These are phyloP conservation scores for Pseudopyricularia javanii DNA, from an alignment of 2,329 filamentous ascomycete genomes.

Conservation along the genomic window DNA sequence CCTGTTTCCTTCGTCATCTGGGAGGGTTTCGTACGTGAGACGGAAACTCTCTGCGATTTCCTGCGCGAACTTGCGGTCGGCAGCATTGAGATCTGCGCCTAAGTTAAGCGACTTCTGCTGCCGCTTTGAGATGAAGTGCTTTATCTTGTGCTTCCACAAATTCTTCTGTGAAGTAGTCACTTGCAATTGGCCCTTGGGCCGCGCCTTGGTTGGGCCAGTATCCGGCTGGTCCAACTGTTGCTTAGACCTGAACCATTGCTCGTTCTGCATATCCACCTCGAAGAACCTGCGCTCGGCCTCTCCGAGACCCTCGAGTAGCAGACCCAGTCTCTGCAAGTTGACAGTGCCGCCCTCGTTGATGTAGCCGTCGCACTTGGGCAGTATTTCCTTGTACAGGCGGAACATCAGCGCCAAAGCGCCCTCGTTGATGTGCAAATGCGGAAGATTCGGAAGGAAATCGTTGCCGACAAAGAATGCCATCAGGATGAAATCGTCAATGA, in stretches of 20 bases:
- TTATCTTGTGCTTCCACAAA: constrained; percentile 68
- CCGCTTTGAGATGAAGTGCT: constrained; percentile 67
- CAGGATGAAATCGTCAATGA: constrained; percentile 98
- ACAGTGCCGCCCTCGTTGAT: constrained; percentile 94
- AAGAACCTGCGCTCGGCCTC: constrained; percentile 90
- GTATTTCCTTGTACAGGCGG: constrained; percentile 80
- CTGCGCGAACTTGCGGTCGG: constrained; percentile 87
- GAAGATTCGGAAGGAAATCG: constrained; percentile 95
- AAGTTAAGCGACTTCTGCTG: constrained; percentile 58
- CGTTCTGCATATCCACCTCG: constrained; percentile 77
- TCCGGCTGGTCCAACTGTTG: constrained; percentile 44
- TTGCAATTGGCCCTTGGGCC: constrained; percentile 50
- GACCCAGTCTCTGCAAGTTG: constrained; percentile 66
- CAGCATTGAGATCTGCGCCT: constrained; percentile 58
- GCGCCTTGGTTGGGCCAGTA: constrained; percentile 48
- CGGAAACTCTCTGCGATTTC: constrained; percentile 59
- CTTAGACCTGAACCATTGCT: constrained; percentile 86
- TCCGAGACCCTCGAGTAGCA: constrained; percentile 71
- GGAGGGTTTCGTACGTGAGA: constrained; percentile 43
- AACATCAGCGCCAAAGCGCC: constrained; percentile 97
- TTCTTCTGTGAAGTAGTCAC: constrained; percentile 72
- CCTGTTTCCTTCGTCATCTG: constrained; percentile 42
- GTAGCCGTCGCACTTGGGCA: constrained; percentile 82
- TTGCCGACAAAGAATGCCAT: constrained; percentile 99
- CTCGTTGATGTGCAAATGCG: constrained; percentile 95